Evolutionary conservation across 2,329 filamentous ascomycete genomes (phyloP).

Genomic region (Clonostachys solani): DNA sequence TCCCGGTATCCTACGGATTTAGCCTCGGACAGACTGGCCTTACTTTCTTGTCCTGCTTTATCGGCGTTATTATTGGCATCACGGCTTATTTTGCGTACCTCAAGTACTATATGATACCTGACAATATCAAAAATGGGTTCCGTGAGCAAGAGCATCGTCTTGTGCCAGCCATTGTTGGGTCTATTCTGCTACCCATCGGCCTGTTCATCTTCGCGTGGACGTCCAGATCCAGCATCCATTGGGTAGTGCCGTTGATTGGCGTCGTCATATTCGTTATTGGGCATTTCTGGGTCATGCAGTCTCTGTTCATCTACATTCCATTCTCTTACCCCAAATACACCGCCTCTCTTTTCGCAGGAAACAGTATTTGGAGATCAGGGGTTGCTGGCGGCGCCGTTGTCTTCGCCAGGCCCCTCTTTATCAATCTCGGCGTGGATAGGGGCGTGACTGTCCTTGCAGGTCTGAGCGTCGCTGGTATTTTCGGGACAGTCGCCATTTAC

Average conservation of each 20-base stretch:
- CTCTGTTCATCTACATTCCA: slow-evolving; percentile 29
- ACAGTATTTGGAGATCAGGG: slow-evolving; percentile 43
- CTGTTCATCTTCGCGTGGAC: slow-evolving; percentile 34
- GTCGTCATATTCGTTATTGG: slow-evolving; percentile 24
- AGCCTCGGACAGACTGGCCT: slow-evolving; percentile 32
- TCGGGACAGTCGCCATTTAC: slow-evolving; percentile 49
- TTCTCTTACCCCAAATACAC: slow-evolving; percentile 40
- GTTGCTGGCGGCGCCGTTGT: slow-evolving; percentile 49
- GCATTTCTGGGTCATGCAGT: slow-evolving; percentile 17
- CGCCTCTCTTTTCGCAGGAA: slow-evolving; percentile 46
- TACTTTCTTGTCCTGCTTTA: slow-evolving; percentile 34
- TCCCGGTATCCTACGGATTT: slow-evolving; percentile 35
- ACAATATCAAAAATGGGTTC: slow-evolving; percentile 17
- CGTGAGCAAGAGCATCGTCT: slow-evolving; percentile 6
- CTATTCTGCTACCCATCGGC: slow-evolving; percentile 24
- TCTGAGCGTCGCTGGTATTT: slow-evolving; percentile 33
- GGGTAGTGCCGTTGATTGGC: slow-evolving; percentile 28
- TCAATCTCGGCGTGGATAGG: slow-evolving; percentile 39
- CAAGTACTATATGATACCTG: neutral
- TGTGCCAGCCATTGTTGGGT: slow-evolving; percentile 28
- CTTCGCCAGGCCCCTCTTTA: slow-evolving; percentile 48
- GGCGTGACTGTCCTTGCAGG: slow-evolving; percentile 49
- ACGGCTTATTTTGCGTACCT: slow-evolving; percentile 15
- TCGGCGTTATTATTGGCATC: slow-evolving; percentile 28
- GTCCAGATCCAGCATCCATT: slow-evolving; percentile 13